Percentiles rank a stretch among this genome's conserved stretches.
These are phyloP conservation scores for Pyronema omphalodes DNA, from an alignment of 495 filamentous ascomycete species.

Conservation along the genomic window DNA sequence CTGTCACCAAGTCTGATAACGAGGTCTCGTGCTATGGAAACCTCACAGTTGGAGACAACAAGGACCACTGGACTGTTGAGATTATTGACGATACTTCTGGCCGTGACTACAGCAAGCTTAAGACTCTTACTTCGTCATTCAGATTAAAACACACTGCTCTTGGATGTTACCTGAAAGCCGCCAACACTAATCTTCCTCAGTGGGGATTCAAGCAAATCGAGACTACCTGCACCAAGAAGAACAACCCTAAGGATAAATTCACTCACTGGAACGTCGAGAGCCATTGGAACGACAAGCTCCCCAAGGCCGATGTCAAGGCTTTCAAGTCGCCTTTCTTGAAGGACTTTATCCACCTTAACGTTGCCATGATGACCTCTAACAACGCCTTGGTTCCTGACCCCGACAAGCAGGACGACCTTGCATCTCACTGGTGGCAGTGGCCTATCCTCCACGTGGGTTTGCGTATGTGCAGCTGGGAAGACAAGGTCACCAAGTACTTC, in stretches of 20 bases:
- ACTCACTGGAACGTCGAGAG: slow-evolving; percentile 99
- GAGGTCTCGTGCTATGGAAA: slow-evolving; percentile 96
- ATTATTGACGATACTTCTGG: slow-evolving; percentile 79
- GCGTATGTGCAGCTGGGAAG: slow-evolving; percentile 97
- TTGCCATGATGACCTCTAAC: slow-evolving; percentile 99
- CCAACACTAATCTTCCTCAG: slow-evolving; percentile 90
- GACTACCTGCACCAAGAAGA: slow-evolving; percentile 83
- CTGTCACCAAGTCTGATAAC: slow-evolving; percentile 69
- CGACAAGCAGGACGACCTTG: slow-evolving; percentile 96
- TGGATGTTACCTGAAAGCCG: slow-evolving; percentile 86
- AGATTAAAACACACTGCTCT: slow-evolving; percentile 65
- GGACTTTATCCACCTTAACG: slow-evolving; percentile 94
- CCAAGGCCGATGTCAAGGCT: slow-evolving; percentile 71
- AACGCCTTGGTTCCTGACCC: slow-evolving; percentile 95
- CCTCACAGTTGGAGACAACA: slow-evolving; percentile 88
- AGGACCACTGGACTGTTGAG: slow-evolving; percentile 93
- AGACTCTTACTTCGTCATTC: slow-evolving; percentile 88
- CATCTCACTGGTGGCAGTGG: slow-evolving; percentile 97
- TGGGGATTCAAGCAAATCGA: slow-evolving; percentile 99
- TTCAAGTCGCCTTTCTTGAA: slow-evolving; percentile 94
- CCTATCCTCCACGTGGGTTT: slow-evolving; percentile 86
- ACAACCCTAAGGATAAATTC: slow-evolving; percentile 79
- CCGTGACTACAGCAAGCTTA: slow-evolving; percentile 63
- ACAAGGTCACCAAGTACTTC: slow-evolving; percentile 91
- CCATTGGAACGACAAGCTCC: slow-evolving; percentile 83